Base-by-base conservation (phyloP, 2,329 filamentous ascomycete genomes). In the Colletotrichum theobromicola region DNA sequence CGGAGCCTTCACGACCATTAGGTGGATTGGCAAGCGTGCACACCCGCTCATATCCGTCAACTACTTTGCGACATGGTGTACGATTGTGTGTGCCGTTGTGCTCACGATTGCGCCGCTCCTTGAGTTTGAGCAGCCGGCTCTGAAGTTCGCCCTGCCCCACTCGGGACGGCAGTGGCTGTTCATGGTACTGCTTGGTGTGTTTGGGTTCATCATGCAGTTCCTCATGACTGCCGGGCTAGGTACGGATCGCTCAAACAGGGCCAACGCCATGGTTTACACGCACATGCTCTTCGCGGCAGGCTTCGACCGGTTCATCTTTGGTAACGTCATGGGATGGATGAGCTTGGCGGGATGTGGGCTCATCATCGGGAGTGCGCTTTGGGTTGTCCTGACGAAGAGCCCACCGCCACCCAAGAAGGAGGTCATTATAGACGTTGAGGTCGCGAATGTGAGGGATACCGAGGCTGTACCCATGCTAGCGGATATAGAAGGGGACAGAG, bases 41-140 rank as follows among this genome's bases (percentile, higher is more conserved):
- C 95, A 98, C 80, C 91, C 95, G 0, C 87, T 98, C n/a, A 92
- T 98, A 72, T 94, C 91, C 3, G 94, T 98, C 70, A 97, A 95
- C 79, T 97, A 96, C 83, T 98, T 98, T 80, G 91, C 92, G 4
- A 85, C 87, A 0, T 93, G 91, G 85, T 94, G 93, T 78, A 93
- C 91, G 0, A 78, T 95, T 4, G 91, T 98, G 62, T 93, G 92
- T 57, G 81, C 89, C 3, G 78, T 90, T 1, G 90, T 90, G 34
- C 90, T 97, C 77, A 84, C 87, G 2, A 87, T 87, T 6, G 86
- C 85, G 0, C 86, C 89, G 21, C 46, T 82, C n/a, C 81, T 87
- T 63, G 79, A 85, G 74, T 80, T 89, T 63, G 83, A 81, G 26
- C 87, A 89, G 76, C 89, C 88, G 6, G 84, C 78, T 10, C 77